Evolutionary conservation across 73 alveolate species (phyloP).

Genomic region (Paramecium biaurelia): DNA sequence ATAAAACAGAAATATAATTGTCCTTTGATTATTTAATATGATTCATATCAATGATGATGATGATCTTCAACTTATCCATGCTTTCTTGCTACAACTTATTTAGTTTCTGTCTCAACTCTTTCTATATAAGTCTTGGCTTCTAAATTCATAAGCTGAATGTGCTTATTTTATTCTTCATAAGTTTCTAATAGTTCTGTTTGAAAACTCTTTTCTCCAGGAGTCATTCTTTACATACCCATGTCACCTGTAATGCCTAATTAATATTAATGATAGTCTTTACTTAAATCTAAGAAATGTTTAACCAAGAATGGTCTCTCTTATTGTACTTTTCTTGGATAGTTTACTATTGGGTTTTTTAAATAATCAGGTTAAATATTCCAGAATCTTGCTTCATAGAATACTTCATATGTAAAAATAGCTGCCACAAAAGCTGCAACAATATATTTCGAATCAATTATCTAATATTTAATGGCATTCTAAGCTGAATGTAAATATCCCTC

Average conservation of each 20-base stretch:
- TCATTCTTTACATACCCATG: not conserved
- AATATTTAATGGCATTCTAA: not conserved
- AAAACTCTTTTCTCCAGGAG: not conserved
- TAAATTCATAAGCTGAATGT: not conserved
- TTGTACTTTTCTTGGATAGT: not conserved
- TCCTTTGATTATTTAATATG: not conserved
- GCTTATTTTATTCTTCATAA: not conserved
- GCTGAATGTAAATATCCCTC: not conserved
- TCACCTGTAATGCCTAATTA: slow-evolving; percentile 2
- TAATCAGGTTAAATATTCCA: not conserved
- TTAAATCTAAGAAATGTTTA: slow-evolving; percentile 26
- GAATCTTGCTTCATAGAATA: not conserved
- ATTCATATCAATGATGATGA: slow-evolving; percentile 12
- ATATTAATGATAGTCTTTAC: not conserved
- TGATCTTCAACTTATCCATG: not conserved
- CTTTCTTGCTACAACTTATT: not conserved
- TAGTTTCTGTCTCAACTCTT: slow-evolving; percentile 54
- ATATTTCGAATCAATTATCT: not conserved
- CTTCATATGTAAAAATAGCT: not conserved
- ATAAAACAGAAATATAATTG: not conserved
- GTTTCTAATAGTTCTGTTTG: not conserved
- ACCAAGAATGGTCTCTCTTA: not conserved
- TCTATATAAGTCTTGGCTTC: slow-evolving; percentile 56
- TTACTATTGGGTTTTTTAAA: not conserved
- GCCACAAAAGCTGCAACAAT: slow-evolving; percentile 11